Evolutionary conservation across 176 grass and related monocot species (phyloP).

Genomic region (Cenchrus fungigraminus): DNA sequence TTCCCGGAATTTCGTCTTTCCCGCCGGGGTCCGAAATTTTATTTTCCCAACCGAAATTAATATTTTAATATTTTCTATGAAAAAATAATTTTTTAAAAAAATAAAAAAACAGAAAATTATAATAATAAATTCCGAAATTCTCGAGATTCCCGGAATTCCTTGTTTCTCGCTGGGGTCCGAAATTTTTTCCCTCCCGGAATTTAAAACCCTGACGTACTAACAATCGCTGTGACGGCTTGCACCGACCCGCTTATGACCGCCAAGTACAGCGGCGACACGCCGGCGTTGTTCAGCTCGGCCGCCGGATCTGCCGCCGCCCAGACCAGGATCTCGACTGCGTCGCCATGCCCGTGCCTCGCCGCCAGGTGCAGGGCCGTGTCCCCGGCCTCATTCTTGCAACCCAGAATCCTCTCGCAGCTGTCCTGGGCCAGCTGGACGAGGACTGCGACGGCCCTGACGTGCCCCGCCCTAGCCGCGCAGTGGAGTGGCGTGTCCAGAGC

Average conservation of each 20-base stretch:
- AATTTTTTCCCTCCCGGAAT: no score
- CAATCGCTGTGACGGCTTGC: neutral
- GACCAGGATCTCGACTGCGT: neutral
- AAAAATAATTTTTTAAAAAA: no score
- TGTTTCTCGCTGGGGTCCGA: no score
- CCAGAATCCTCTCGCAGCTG: neutral
- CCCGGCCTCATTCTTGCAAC: neutral
- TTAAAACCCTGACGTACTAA: no score
- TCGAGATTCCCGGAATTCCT: no score
- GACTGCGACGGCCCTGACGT: neutral
- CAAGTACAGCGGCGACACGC: slow-evolving; percentile 18
- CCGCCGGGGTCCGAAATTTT: no score
- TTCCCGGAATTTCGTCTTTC: no score
- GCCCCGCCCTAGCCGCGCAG: slow-evolving; percentile 1
- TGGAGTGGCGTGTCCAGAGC: slow-evolving; percentile 16
- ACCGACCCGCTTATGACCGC: neutral
- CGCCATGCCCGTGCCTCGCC: neutral
- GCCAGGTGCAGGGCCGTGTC: slow-evolving; percentile 21
- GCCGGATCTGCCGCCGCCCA: neutral
- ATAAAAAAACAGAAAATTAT: no score
- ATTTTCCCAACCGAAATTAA: no score
- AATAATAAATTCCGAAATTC: no score
- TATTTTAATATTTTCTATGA: no score
- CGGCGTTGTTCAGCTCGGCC: neutral
- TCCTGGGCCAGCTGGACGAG: neutral